Evolutionary conservation across 2,329 filamentous ascomycete species (phyloP).

Genomic region (Cercospora beticola): DNA sequence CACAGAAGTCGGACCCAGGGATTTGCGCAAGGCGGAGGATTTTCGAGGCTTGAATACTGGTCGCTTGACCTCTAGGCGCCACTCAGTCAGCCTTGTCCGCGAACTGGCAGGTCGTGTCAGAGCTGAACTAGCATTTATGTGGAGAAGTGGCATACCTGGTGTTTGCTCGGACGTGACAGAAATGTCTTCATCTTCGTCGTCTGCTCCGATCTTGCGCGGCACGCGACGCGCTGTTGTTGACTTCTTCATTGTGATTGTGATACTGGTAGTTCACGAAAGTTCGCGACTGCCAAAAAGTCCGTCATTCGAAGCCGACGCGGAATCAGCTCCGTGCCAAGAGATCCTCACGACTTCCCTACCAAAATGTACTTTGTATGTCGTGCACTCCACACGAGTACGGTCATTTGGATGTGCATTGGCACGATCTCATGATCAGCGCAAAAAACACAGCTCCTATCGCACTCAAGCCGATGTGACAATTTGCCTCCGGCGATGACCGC

Average conservation of each 20-base stretch:
- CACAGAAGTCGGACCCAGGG: slow-evolving; percentile 65
- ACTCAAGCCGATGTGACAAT: neutral
- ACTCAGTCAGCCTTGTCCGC: slow-evolving; percentile 43
- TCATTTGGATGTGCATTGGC: neutral
- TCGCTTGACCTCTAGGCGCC: slow-evolving; percentile 55
- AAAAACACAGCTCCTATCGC: neutral
- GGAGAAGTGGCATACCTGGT: slow-evolving; percentile 28
- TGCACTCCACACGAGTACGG: neutral
- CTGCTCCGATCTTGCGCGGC: slow-evolving; percentile 73
- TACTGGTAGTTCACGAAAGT: neutral
- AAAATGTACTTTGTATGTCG: neutral
- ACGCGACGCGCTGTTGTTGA: slow-evolving; percentile 61
- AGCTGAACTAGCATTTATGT: slow-evolving; percentile 5
- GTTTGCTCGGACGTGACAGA: slow-evolving; percentile 24
- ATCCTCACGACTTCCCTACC: neutral
- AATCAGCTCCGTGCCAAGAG: neutral
- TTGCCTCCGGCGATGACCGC: neutral
- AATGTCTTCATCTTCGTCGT: slow-evolving; percentile 57
- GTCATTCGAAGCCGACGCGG: neutral
- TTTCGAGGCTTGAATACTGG: slow-evolving; percentile 61
- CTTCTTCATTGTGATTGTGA: slow-evolving; percentile 52
- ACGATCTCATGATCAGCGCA: neutral
- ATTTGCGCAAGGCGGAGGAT: slow-evolving; percentile 72
- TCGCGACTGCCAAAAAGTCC: slow-evolving; percentile 2
- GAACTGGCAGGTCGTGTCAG: slow-evolving; percentile 28